Evolutionary conservation across 306 rosid genomes (phyloP).

Genomic region (Vicia sativa): DNA sequence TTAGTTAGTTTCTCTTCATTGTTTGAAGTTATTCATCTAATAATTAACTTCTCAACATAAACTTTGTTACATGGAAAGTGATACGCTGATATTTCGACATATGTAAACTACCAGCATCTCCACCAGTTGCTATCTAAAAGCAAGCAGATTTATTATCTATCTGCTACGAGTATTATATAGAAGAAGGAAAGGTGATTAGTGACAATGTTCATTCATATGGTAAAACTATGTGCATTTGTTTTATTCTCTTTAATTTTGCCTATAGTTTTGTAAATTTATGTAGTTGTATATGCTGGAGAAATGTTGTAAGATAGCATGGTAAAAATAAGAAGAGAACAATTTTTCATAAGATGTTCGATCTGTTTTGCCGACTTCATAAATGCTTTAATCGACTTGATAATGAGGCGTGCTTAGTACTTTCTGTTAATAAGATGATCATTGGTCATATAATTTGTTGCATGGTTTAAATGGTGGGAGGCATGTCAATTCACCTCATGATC

Average conservation of each 20-base stretch:
- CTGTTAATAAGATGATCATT: neutral
- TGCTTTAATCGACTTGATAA: neutral
- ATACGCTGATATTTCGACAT: too few relatives aligned
- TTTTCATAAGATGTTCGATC: constrained; percentile 3
- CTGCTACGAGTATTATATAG: constrained; percentile 49
- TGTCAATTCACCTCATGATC: neutral
- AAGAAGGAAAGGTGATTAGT: constrained; percentile 32
- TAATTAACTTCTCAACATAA: too few relatives aligned
- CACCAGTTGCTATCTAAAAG: constrained; percentile 24
- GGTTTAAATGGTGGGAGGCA: neutral
- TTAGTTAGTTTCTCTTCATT: too few relatives aligned
- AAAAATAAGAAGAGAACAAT: constrained; percentile 27
- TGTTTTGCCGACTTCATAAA: neutral
- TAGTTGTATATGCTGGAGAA: constrained; percentile 49
- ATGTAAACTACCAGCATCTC: constrained; percentile 29
- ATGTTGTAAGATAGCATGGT: constrained; percentile 43
- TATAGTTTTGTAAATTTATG: constrained; percentile 58
- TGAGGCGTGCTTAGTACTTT: neutral
- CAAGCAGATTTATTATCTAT: constrained; percentile 33
- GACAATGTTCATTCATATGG: constrained; percentile 40
- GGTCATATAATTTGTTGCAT: neutral
- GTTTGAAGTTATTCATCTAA: too few relatives aligned
- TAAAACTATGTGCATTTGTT: constrained; percentile 31
- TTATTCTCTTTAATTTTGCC: neutral
- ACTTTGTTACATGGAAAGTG: too few relatives aligned